Conservation (phyloP, 148 eudicot genomes). For the Linanthus parryae region DNA sequence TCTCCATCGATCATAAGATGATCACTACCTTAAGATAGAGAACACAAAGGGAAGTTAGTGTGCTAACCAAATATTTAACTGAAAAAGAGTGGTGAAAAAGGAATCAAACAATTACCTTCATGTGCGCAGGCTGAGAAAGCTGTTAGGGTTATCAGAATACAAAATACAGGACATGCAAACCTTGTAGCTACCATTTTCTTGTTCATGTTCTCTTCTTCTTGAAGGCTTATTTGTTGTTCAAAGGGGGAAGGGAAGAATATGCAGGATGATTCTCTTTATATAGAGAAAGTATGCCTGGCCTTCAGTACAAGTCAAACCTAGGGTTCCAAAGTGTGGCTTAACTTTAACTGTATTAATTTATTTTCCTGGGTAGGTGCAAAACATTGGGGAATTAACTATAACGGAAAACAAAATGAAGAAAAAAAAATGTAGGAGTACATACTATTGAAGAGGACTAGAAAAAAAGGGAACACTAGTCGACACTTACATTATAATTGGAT, state of each 20-base stretch:
- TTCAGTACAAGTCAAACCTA: conserved; percentile 41
- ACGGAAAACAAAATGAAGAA: no score
- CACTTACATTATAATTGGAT: no score
- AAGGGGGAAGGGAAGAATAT: conserved; percentile 19
- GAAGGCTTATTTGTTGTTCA: conserved; percentile 1
- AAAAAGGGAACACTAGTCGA: no score
- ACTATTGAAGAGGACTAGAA: no score
- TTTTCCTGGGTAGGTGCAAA: conserved; percentile 32
- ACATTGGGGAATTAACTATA: conserved; percentile 39
- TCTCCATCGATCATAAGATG: no score
- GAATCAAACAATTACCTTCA: conserved; percentile 29
- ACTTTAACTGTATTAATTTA: conserved; percentile 18
- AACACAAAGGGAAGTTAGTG: no score
- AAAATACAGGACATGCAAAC: conserved; percentile 27
- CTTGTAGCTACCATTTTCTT: conserved; percentile 27
- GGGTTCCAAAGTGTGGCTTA: conserved; percentile 38
- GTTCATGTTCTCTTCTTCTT: conserved; percentile 1
- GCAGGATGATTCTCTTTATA: conserved; percentile 24
- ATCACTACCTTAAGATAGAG: no score
- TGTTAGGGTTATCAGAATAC: conserved; percentile 34
- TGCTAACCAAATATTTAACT: no score
- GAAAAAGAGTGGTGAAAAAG: conserved; percentile 3
- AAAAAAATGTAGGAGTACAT: no score
- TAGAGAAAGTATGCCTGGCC: no score
- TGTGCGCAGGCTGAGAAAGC: conserved; percentile 31